phyloP scores from a whole-genome alignment of 345 rosid genomes.

The Moricandia moricandioides region DNA sequence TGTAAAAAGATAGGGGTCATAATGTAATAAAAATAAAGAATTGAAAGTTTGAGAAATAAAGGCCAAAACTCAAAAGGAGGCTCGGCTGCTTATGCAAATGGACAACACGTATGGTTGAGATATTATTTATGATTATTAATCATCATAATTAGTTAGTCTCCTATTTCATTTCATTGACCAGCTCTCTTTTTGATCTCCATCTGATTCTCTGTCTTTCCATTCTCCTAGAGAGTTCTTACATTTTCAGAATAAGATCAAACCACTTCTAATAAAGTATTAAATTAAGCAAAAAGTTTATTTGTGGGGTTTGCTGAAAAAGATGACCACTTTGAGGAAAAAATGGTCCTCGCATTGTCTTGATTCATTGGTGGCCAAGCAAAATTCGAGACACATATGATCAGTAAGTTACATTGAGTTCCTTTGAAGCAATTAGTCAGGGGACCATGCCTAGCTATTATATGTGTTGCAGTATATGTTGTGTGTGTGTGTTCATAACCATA shows the following conservation, averaged over 20 bases:
- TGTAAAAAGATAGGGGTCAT: conserved; percentile 7
- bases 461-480: neutral
- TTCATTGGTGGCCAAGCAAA: conserved; percentile 16
- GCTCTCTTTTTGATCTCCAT: too few species aligned
- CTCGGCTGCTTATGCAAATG: conserved; percentile 20
- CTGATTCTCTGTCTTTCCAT: neutral
- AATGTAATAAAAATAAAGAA: neutral
- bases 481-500: neutral
- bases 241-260: neutral
- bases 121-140: neutral
- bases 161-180: neutral
- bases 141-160: neutral
- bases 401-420: conserved; percentile 14
- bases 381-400: conserved; percentile 8
- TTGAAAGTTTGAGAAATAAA: neutral
- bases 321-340: neutral
- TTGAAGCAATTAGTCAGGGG: conserved; percentile 21
- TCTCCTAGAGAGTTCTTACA: neutral
- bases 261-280: neutral
- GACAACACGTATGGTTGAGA: conserved; percentile 29
- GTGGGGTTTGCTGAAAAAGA: conserved; percentile 19
- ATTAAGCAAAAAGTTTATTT: neutral
- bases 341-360: conserved; percentile 23
- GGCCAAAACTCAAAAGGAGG: neutral
- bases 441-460: conserved; percentile 9